Evolutionary conservation across 768 basidiomycete species (phyloP), one percentile per base, ranked within the genome.

Genomic region (Russula compacta): DNA sequence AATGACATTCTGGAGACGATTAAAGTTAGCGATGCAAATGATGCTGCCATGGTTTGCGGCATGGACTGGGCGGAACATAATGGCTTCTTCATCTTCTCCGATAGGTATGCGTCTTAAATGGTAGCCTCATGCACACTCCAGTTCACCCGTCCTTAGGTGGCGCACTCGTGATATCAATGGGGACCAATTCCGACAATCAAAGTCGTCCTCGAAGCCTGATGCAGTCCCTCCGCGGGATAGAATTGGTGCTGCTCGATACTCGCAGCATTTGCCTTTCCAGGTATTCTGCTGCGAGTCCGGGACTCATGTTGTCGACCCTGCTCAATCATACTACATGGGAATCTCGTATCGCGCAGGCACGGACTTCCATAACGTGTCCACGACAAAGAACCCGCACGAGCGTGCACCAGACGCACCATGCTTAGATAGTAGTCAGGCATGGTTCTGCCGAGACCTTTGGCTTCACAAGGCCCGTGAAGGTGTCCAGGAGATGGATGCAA

Each of bases 51-150:
- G 92, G 93, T 98, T 2, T 98, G 97, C 70, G 95, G 95, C n/a
- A 98, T 98, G 95, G 97, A 99, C 70, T 99, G 97, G 97, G 95
- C 94, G 11, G 95, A 99, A 73, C 89, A 94, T 69, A 91, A 93
- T 65, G 94, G 94, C 0, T 89, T 92, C 74, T 99, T 98, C 78
- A 94, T 98, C 66, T 98, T 97, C 75, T 98, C 95, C 17, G 95
- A 98, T 73, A 80, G 95, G 94, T 92, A 32, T 44, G 32, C 43
- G 57, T 50, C 58, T 47, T 62, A 55, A 33, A 17, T 36, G 2
- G 17, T 15, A 14, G 11, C 21, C 43, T 24, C n/a, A 6, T 44
- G n/a, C 35, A 32, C 5, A 8, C 8, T 1, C 8, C 9, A 12
- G 33, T 61, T 50, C 39, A 64, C 17, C 36, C 21, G 44, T 19